Base-by-base conservation (phyloP, 176 grass and related monocot genomes). In the Luzula sylvatica region DNA sequence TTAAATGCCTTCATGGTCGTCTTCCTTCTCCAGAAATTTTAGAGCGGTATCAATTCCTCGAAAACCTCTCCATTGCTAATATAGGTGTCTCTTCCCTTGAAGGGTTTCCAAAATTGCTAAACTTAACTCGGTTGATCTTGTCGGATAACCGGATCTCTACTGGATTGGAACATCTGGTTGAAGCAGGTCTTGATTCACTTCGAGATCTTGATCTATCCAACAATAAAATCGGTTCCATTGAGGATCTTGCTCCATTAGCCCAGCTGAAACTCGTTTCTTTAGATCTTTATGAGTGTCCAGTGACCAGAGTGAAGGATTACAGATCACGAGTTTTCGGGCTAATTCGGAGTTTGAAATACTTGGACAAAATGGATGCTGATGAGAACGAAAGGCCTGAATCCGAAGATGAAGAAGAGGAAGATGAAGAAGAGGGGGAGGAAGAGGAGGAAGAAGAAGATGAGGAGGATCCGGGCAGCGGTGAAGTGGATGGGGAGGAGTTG, bases 301-400 rank as follows among this genome's bases (percentile, higher is more conserved):
- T 95, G 11, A 83, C 89, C 0, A 70, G 77, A 55, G 66, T 85
- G 44, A 95, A 84, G 62, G 89, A 95, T 58, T 95, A 88, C 61
- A 83, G 89, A 76, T 85, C 76, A 25, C 77, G 77, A 62, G 89
- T 95, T 3, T 95, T 95, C 21, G 77, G 53, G 7, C 56, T 95
- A 63, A 95, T 95, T 74, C 66, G 83, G 43, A 95, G 83, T 18
- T 64, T 95, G 44, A 95, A 70, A 53, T 88, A 95, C 50, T 76
- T 95, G 0, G 89, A 95, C 22, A 95, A 95, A 81, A 78, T 81
- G 83, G 83, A 95, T 22, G 80, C 89, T 13, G 89, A 95, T 58
- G 83, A 95, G 73, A 95, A 95, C 76, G 89, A 95, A 70, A 64
- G 89, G 2, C 89, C 83, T 5, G 89, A 95, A 74, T 83, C 89